Conservation (phyloP, 1,284 basidiomycete genomes). For the Ceratobasidium sp. region DNA sequence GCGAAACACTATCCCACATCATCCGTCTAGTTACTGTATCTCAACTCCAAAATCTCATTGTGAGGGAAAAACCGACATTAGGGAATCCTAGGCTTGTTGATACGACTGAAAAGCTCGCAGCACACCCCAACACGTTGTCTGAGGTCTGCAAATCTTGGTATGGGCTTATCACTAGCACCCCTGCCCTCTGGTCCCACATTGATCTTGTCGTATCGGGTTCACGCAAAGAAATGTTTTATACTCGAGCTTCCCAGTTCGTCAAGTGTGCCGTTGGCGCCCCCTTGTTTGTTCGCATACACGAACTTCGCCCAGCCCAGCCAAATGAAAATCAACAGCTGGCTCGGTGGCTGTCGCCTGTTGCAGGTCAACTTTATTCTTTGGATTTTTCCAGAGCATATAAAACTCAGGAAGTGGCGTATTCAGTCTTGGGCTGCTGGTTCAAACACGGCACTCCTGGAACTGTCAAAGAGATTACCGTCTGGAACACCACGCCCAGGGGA, state of each 20-base stretch:
- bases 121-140: not conserved
- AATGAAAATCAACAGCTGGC: not conserved
- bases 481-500: not conserved
- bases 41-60: not conserved
- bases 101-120: not conserved
- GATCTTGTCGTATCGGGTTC: not conserved
- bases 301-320: not conserved
- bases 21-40: not conserved
- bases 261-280: not conserved
- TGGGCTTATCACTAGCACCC: not conserved
- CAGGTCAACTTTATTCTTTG: not conserved
- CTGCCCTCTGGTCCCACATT: conserved; percentile 15
- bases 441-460: not conserved
- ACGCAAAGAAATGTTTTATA: not conserved
- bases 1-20: conserved; percentile 12
- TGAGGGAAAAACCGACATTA: too few relatives aligned
- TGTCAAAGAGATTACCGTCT: not conserved
- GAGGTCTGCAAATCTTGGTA: conserved; percentile 8
- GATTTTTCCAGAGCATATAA: not conserved
- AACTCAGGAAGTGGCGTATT: not conserved
- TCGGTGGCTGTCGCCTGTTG: not conserved
- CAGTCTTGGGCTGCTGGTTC: not conserved
- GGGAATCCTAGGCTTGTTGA: not conserved
- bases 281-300: not conserved
- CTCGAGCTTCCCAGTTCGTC: not conserved